Evolutionary conservation across 495 filamentous ascomycete species (phyloP), one percentile per base, ranked within the genome.

Genomic region (Aspergillus egyptiacus): DNA sequence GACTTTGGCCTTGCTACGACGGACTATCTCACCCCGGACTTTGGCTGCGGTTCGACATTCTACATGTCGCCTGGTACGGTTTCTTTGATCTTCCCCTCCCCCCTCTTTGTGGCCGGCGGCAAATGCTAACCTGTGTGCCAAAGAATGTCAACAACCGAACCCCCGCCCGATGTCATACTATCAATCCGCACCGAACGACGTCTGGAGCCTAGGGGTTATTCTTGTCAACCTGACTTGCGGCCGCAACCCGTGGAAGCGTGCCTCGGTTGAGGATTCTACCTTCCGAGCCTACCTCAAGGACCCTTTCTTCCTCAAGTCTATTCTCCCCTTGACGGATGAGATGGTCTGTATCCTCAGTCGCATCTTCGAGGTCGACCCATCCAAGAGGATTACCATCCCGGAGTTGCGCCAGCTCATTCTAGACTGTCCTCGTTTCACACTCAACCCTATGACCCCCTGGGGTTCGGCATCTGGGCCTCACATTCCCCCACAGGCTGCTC

Each of bases 161-260:
- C 81, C 89, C 33, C 79, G 84, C 63, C 83, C 82, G 50, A 82
- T 84, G 59, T 76, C 78, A 14, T 94, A 79, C 67, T 99, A 99
- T 65, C 86, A 81, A 42, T 94, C 91, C 39, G 89, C 85, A 42
- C 87, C 91, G 17, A 99, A 97, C 74, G 93, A 99, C 67, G 81
- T 99, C 57, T 99, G 93, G 93, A 91, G 88, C 64, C 78, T 99
- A 35, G 93, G 93, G 45, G 91, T 99, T 10, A 94, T 99, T 66
- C 76, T 99, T 50, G 89, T 99, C 50, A 99, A 99, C 67, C 78
- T 99, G 48, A 94, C 90, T 50, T 97, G 93, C 75, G 91, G 93
- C 62, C 87, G 94, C 57, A 99, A 99, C 69, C 93, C 93, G 53
- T 99, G 93, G 93, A 97, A 96, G 70, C 83, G 90, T 51, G 94